These are phyloP conservation scores for Coprinopsis cinerea DNA, from an alignment of 768 basidiomycete genomes.

Conservation along the genomic window DNA sequence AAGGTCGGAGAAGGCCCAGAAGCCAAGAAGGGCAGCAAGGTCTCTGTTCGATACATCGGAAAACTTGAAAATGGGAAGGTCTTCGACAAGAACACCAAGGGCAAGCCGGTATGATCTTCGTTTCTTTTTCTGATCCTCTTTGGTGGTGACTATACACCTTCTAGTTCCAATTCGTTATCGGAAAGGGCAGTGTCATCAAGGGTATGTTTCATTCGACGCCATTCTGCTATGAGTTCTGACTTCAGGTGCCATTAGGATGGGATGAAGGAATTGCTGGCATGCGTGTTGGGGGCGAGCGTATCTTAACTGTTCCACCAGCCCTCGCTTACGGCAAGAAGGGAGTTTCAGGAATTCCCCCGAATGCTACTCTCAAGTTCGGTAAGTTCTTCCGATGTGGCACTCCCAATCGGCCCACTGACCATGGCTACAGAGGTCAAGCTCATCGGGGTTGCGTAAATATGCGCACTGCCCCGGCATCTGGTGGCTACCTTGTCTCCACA, in stretches of 20 bases:
- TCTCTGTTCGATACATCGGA: constrained; percentile 90
- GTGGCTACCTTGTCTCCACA: too few species aligned
- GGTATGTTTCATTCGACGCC: constrained; percentile 33
- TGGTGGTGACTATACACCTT: constrained; percentile 1
- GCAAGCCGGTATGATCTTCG: constrained; percentile 65
- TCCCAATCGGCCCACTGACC: background rate
- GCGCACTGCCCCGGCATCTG: background rate
- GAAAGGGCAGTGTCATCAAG: constrained; percentile 89
- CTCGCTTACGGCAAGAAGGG: constrained; percentile 68
- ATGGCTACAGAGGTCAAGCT: constrained; percentile 68
- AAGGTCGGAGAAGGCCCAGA: constrained; percentile 78
- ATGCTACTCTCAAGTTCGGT: constrained; percentile 83
- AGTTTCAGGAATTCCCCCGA: constrained; percentile 60
- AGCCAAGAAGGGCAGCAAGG: constrained; percentile 80
- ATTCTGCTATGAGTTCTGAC: too few species aligned
- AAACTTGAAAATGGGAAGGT: constrained; percentile 72
- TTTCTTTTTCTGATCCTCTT: background rate
- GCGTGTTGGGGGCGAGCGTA: constrained; percentile 85
- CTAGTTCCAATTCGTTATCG: constrained; percentile 75
- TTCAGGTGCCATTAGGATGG: too few species aligned
- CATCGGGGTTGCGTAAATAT: constrained; percentile 52
- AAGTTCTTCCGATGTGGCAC: constrained; percentile 20
- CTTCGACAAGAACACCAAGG: constrained; percentile 79
- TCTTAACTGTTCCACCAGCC: constrained; percentile 65
- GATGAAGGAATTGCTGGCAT: constrained; percentile 90